Conservation (phyloP, 2,329 filamentous ascomycete species). For the Xylaria polymorpha region DNA sequence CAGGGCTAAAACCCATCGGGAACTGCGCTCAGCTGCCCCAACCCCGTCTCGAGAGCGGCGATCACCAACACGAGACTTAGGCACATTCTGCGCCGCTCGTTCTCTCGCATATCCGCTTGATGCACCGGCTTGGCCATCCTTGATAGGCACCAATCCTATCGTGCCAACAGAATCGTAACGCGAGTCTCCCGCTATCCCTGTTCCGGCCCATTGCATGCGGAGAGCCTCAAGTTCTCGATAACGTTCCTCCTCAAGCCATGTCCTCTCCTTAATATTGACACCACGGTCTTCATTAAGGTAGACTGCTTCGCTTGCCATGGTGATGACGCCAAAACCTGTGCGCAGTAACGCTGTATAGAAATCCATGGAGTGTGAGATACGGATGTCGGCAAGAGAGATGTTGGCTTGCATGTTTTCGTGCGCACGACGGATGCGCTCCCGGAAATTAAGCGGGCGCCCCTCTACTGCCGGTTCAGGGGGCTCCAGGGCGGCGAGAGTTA, state of each 20-base stretch:
- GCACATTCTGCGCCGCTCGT: conserved; percentile 70
- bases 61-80: conserved; percentile 59
- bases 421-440: conserved; percentile 74
- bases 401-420: conserved; percentile 94
- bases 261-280: conserved; percentile 78
- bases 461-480: conserved; percentile 61
- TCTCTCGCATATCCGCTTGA: conserved; percentile 75
- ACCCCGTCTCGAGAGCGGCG: conserved; percentile 71
- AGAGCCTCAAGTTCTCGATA: conserved; percentile 78
- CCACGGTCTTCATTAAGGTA: conserved; percentile 90
- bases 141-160: conserved; percentile 66
- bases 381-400: conserved; percentile 82
- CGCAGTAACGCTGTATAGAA: conserved; percentile 93
- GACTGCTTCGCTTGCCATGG: conserved; percentile 93
- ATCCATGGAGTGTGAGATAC: conserved; percentile 88
- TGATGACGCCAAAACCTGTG: conserved; percentile 87
- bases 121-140: conserved; percentile 56
- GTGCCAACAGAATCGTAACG: conserved; percentile 65
- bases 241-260: conserved; percentile 92
- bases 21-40: conserved; percentile 81
- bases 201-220: conserved; percentile 62
- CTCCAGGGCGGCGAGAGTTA: conserved; percentile 79
- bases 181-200: conserved; percentile 59
- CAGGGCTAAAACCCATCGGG: conserved; percentile 79
- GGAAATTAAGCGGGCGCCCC: conserved; percentile 55